Evolutionary conservation across 2,329 filamentous ascomycete species (phyloP), one percentile per base, ranked within the genome.

Genomic region (Daldinia sp.): DNA sequence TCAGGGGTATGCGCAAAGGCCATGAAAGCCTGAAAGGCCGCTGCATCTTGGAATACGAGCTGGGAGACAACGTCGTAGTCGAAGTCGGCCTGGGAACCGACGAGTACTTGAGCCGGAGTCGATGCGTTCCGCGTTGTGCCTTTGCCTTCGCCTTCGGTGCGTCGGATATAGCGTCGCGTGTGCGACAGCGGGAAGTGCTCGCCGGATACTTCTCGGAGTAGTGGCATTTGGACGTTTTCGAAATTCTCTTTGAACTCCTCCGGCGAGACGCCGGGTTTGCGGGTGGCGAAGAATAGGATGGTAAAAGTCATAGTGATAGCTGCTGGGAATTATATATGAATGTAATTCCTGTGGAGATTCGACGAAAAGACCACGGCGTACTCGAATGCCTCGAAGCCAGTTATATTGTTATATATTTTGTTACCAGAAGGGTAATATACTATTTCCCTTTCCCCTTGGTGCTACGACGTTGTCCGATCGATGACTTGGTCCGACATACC

Each of bases 11-110:
- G 59, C 1, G 30, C 53, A 8, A 62, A 29, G 13, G 54, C 53
- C 19, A 67, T 64, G 37, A 70, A 72, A 1, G 64, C 52, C 43
- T 72, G 63, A 35, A 73, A 72, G 0, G 68, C 64, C n/a, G 37
- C 37, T 9, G 43, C 61, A 19, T 72, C 67, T 30, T 56, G 39
- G 41, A 71, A 71, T 3, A 19, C 63, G 32, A 71, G 47, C 50
- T 71, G 63, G 15, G 58, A 55, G 3, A 67, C 48, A 4, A 52
- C 58, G 52, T 71, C 70, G 54, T 68, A 70, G 25, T 72, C 70
- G 29, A 70, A 68, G 29, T 71, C 68, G 5, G 54, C 57, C 51
- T 71, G 68, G 4, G n/a, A 61, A 19, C 68, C 68, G 30, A 66
- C 48, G 3, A 71, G 37, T 1, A 71, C 62, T 13, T 65, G 68